phyloP scores from a whole-genome alignment of 768 basidiomycete species.

The Hericium alpestre region DNA sequence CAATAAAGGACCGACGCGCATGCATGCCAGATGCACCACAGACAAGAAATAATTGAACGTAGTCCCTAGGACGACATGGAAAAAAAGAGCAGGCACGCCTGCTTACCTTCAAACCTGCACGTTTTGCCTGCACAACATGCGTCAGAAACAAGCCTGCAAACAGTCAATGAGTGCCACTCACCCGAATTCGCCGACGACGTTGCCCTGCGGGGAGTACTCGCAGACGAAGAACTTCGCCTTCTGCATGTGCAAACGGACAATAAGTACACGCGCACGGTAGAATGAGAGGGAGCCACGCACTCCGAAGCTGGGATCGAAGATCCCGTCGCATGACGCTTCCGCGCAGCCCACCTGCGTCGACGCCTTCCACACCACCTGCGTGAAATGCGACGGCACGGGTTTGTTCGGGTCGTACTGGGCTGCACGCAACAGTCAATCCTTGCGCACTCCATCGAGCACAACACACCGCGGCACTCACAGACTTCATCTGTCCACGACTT shows the following conservation, averaged over 20 bases:
- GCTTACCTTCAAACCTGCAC: conserved; percentile 17
- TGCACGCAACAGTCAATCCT: conserved; percentile 16
- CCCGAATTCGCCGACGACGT: conserved; percentile 52
- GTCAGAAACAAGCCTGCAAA: not conserved
- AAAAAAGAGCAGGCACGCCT: not conserved
- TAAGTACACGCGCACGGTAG: not conserved
- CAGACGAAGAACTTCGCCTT: conserved; percentile 53
- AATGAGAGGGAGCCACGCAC: conserved; percentile 25
- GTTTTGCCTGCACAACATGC: conserved; percentile 17
- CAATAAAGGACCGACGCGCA: too few species aligned
- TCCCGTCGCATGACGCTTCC: conserved; percentile 34
- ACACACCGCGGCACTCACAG: conserved; percentile 29
- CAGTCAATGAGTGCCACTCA: conserved; percentile 24
- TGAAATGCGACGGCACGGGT: conserved; percentile 58
- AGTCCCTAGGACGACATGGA: not conserved
- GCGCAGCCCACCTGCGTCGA: conserved; percentile 58
- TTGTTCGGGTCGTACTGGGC: conserved; percentile 46
- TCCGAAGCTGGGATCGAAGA: conserved; percentile 45
- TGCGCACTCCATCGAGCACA: not conserved
- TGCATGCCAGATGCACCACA: too few species aligned
- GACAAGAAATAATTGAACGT: too few species aligned
- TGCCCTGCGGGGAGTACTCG: conserved; percentile 57
- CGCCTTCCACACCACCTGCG: conserved; percentile 69
- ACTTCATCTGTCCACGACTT: conserved; percentile 60
- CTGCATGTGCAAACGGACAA: conserved; percentile 21